A percentile compares a stretch with the other conserved stretches of the same genome.
These are phyloP conservation scores for Bretschneidera sinensis DNA, from an alignment of 345 rosid species.

Conservation along the genomic window DNA sequence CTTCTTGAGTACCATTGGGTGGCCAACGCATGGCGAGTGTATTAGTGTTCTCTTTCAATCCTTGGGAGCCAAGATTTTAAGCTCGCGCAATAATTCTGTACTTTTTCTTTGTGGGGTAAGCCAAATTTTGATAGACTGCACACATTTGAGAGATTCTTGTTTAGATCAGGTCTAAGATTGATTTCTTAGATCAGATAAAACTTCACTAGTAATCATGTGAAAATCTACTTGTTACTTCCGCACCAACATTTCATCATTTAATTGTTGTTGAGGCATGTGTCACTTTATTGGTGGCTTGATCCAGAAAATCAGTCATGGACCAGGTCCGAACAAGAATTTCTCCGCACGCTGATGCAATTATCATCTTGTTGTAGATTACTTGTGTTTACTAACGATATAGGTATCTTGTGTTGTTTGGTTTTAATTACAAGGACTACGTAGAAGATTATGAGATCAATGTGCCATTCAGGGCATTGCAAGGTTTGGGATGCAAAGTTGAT, in stretches of 20 bases:
- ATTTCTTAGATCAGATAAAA: background rate
- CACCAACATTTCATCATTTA: too few species aligned
- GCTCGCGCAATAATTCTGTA: constrained; percentile 20
- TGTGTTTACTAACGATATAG: background rate
- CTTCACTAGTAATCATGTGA: background rate
- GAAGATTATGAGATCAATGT: constrained; percentile 44
- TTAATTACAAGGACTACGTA: constrained; percentile 43
- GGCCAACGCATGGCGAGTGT: constrained; percentile 39
- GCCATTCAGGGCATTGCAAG: constrained; percentile 46
- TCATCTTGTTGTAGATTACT: too few species aligned
- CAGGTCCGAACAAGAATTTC: too few species aligned
- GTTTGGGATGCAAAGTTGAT: constrained; percentile 44
- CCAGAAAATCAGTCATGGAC: too few species aligned
- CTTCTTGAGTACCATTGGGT: constrained; percentile 38
- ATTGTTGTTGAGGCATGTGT: too few species aligned
- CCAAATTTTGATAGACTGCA: background rate
- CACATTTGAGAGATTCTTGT: too few species aligned
- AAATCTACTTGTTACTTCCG: too few species aligned
- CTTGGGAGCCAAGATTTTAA: constrained; percentile 32
- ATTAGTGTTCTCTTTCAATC: constrained; percentile 35
- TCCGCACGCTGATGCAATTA: too few species aligned
- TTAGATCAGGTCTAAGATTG: background rate
- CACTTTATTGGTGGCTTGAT: too few species aligned
- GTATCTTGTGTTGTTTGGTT: constrained; percentile 3
- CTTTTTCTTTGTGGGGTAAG: constrained; percentile 49